These are phyloP conservation scores for Catunica adiposa DNA, from an alignment of 2,329 filamentous ascomycete species.

Conservation along the genomic window DNA sequence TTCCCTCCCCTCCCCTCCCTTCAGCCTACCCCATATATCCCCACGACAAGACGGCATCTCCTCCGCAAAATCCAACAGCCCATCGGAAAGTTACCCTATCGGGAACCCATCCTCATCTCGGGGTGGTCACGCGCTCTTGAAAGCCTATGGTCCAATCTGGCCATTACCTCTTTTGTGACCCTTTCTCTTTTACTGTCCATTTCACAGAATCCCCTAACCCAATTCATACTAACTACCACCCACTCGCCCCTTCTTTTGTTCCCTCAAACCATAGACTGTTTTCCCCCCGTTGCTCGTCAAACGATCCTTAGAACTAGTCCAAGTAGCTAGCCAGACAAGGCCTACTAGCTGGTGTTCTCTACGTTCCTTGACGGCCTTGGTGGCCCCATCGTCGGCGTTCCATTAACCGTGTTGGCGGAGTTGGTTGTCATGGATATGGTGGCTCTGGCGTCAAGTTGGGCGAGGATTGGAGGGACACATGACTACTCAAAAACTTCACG, in stretches of 20 bases:
- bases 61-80: no score
- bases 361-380: not conserved
- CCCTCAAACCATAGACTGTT: not conserved
- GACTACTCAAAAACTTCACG: not conserved
- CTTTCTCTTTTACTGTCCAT: not conserved
- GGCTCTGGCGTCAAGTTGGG: not conserved
- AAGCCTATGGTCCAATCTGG: no score
- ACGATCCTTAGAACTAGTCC: not conserved
- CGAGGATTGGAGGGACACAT: not conserved
- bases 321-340: no score
- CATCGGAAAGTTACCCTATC: not conserved
- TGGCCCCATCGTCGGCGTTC: not conserved
- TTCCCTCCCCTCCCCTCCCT: not conserved
- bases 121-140: no score
- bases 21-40: not conserved
- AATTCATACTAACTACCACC: not conserved
- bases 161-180: not conserved
- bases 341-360: no score
- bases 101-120: not conserved
- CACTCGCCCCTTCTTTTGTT: not conserved
- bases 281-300: not conserved
- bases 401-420: not conserved
- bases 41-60: no score
- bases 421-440: slow-evolving; percentile 5
- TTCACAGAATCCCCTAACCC: not conserved